Percentiles rank a stretch among this genome's conserved stretches.
phyloP scores from a whole-genome alignment of 2,329 filamentous ascomycete genomes.

The Didymella pinodella region DNA sequence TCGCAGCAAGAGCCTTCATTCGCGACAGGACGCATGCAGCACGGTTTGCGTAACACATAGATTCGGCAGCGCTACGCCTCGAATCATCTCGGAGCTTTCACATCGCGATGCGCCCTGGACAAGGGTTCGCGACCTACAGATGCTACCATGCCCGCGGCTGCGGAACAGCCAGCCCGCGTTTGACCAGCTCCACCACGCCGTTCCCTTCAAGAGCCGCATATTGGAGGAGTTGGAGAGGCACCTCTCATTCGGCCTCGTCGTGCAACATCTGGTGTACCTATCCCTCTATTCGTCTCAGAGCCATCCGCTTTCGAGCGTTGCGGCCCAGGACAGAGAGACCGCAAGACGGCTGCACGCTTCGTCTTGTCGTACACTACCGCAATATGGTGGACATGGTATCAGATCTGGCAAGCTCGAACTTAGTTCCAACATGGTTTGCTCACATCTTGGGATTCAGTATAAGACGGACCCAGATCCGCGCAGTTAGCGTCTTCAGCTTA shows the following conservation, averaged over 20 bases:
- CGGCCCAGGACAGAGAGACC: constrained; percentile 33
- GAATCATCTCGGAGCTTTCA: constrained; percentile 35
- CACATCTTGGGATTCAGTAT: constrained; percentile 39
- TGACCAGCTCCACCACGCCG: constrained; percentile 46
- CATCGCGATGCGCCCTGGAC: constrained; percentile 33
- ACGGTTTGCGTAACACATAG: constrained; percentile 43
- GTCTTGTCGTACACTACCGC: constrained; percentile 40
- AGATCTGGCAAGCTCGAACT: constrained; percentile 34
- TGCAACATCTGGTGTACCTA: constrained; percentile 45
- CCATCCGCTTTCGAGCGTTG: constrained; percentile 42
- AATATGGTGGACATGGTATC: constrained; percentile 32
- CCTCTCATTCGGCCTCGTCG: constrained; percentile 38
- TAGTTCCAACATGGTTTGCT: constrained; percentile 33
- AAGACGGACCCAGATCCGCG: constrained; percentile 47
- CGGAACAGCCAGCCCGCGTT: constrained; percentile 53
- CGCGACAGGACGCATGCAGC: constrained; percentile 26
- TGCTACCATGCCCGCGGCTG: constrained; percentile 56
- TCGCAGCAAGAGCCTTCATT: constrained; percentile 33
- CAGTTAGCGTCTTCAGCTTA: constrained; percentile 37
- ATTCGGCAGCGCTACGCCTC: constrained; percentile 30
- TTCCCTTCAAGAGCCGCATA: constrained; percentile 38
- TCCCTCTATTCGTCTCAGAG: constrained; percentile 45
- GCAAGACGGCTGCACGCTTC: constrained; percentile 39
- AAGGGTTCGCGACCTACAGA: constrained; percentile 50
- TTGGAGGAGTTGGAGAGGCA: constrained; percentile 36